These are phyloP conservation scores for Paxillus involutus DNA, from an alignment of 768 basidiomycete genomes.

Conservation along the genomic window DNA sequence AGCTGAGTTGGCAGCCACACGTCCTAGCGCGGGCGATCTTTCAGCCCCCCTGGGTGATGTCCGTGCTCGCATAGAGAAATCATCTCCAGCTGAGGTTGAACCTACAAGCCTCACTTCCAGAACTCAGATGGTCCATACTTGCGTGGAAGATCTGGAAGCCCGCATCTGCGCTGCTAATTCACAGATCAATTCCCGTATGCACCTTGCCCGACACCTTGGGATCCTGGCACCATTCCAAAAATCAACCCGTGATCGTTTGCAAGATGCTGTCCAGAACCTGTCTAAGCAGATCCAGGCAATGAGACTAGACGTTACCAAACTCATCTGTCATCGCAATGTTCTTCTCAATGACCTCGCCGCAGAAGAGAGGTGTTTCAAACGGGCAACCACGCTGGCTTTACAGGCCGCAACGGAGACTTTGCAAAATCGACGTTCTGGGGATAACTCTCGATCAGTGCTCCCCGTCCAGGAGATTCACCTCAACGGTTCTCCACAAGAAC, in stretches of 20 bases:
- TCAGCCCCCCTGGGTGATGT: not conserved
- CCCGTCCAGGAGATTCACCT: slow-evolving; percentile 29
- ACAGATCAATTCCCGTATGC: slow-evolving; percentile 67
- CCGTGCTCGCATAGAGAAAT: slow-evolving; percentile 3
- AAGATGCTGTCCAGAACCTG: slow-evolving; percentile 55
- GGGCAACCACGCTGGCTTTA: slow-evolving; percentile 69
- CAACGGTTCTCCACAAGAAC: slow-evolving; percentile 14
- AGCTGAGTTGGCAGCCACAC: slow-evolving; percentile 69
- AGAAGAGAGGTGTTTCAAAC: slow-evolving; percentile 65
- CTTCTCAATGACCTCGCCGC: slow-evolving; percentile 73
- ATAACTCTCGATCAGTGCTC: slow-evolving; percentile 32
- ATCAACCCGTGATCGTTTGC: slow-evolving; percentile 76
- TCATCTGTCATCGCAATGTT: slow-evolving; percentile 74
- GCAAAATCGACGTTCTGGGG: slow-evolving; percentile 40
- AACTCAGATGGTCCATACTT: slow-evolving; percentile 54
- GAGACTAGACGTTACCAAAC: slow-evolving; percentile 71
- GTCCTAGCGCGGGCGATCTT: slow-evolving; percentile 32
- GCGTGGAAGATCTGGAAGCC: slow-evolving; percentile 64
- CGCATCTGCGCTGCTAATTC: slow-evolving; percentile 52
- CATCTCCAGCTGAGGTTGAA: slow-evolving; percentile 23
- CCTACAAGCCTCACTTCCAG: slow-evolving; percentile 41
- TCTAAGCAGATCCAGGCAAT: slow-evolving; percentile 65
- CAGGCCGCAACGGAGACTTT: slow-evolving; percentile 70
- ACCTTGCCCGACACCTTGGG: slow-evolving; percentile 77
- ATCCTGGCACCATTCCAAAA: slow-evolving; percentile 87